Percentiles rank a stretch among this genome's conserved stretches.
Evolutionary conservation across 495 filamentous ascomycete species (phyloP).

Genomic region (Neurospora pannonica): DNA sequence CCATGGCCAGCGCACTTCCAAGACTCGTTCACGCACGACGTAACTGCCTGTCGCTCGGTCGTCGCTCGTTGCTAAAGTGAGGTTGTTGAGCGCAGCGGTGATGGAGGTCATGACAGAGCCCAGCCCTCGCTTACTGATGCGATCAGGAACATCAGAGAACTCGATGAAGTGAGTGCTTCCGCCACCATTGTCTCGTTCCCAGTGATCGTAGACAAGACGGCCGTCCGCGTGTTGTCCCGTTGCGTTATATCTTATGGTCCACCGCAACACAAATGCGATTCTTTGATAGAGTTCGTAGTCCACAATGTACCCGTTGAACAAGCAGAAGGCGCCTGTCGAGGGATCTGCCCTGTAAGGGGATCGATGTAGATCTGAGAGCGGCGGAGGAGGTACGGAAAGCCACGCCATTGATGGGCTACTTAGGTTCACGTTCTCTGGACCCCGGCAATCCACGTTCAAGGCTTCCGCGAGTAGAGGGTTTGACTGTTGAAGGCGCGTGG

Average conservation of each 20-base stretch:
- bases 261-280: too few relatives aligned
- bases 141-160: neutral
- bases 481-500: too few relatives aligned
- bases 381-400: too few relatives aligned
- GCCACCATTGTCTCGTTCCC: neutral
- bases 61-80: neutral
- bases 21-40: neutral
- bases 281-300: too few relatives aligned
- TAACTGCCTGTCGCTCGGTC: neutral
- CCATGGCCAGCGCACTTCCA: neutral
- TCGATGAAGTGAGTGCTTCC: neutral
- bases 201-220: rapidly evolving
- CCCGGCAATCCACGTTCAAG: too few relatives aligned
- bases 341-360: too few relatives aligned
- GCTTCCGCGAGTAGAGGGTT: too few relatives aligned
- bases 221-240: neutral
- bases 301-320: too few relatives aligned
- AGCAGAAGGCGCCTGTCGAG: too few relatives aligned
- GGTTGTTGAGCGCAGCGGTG: neutral
- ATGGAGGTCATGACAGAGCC: neutral
- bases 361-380: too few relatives aligned
- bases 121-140: neutral
- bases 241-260: neutral
- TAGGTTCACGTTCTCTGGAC: too few relatives aligned
- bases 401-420: neutral